Percentiles rank a stretch among this genome's conserved stretches.
Evolutionary conservation across 2,329 filamentous ascomycete genomes (phyloP).

Genomic region (Keithomyces neogunnii): DNA sequence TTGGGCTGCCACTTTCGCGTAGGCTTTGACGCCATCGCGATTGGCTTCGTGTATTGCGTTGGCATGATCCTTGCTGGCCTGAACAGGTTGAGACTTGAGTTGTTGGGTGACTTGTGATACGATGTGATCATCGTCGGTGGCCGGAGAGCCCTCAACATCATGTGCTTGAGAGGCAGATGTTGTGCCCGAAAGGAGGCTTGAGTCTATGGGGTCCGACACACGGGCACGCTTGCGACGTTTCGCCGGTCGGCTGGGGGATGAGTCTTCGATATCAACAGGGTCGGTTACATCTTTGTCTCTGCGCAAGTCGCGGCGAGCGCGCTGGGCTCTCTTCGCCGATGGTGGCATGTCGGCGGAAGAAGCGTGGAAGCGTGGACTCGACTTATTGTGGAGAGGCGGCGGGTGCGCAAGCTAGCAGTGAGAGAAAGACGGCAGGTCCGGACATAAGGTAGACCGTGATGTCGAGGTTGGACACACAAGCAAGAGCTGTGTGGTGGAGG

Average conservation of each 20-base stretch:
- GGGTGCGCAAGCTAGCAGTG: conserved; percentile 4
- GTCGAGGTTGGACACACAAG: background rate
- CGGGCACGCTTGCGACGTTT: conserved; percentile 54
- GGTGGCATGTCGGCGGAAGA: conserved; percentile 24
- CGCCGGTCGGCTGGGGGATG: conserved; percentile 52
- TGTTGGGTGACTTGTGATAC: conserved; percentile 48
- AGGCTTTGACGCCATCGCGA: conserved; percentile 59
- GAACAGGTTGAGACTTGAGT: conserved; percentile 39
- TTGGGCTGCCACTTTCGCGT: conserved; percentile 72
- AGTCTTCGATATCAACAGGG: conserved; percentile 35
- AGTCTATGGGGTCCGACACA: conserved; percentile 9
- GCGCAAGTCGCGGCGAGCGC: conserved; percentile 30
- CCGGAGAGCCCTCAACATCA: conserved; percentile 27
- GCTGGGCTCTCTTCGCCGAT: conserved; percentile 28
- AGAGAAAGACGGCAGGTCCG: background rate
- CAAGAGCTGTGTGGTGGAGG: background rate
- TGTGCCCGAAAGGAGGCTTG: conserved; percentile 9
- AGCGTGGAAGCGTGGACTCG: background rate
- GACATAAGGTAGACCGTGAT: background rate
- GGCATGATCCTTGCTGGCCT: conserved; percentile 53
- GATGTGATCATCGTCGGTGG: conserved; percentile 46
- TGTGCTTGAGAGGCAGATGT: conserved; percentile 22
- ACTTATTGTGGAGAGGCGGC: background rate
- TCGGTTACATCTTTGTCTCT: conserved; percentile 25
- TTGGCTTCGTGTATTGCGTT: conserved; percentile 56